These are phyloP conservation scores for Fraxinus anomala DNA, from an alignment of 257 asterid genomes.

Conservation along the genomic window DNA sequence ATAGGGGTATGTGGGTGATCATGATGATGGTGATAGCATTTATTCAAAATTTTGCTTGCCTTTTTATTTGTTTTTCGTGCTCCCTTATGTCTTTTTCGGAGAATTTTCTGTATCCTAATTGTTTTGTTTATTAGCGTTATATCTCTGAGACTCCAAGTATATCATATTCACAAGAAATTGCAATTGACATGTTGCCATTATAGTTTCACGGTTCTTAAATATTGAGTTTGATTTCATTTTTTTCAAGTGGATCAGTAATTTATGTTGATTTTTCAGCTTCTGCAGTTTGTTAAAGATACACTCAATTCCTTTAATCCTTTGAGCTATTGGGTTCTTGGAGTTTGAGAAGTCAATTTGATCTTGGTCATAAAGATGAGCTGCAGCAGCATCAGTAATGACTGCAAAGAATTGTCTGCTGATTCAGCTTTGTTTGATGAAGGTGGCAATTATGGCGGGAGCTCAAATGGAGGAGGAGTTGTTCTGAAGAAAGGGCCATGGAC, in stretches of 20 bases:
- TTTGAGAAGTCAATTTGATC: slow-evolving; percentile 16
- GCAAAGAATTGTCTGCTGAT: slow-evolving; percentile 60
- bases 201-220: not conserved
- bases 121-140: not conserved
- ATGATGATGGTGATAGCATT: not conserved
- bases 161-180: not conserved
- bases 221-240: not conserved
- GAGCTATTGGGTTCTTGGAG: slow-evolving; percentile 25
- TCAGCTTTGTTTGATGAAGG: slow-evolving; percentile 56
- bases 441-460: slow-evolving; percentile 43
- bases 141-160: not conserved
- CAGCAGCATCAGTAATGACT: slow-evolving; percentile 40
- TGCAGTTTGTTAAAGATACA: not conserved
- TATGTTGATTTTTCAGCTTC: not conserved
- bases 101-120: not conserved
- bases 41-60: not conserved
- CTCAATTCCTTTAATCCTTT: slow-evolving; percentile 30
- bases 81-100: not conserved
- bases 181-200: not conserved
- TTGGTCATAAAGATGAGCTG: slow-evolving; percentile 38
- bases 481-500: slow-evolving; percentile 83
- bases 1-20: not conserved
- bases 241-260: not conserved
- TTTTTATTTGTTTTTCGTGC: not conserved
- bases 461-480: slow-evolving; percentile 40